Conservation (phyloP, 305 asterid species). For the Fraxinus sp. region DNA sequence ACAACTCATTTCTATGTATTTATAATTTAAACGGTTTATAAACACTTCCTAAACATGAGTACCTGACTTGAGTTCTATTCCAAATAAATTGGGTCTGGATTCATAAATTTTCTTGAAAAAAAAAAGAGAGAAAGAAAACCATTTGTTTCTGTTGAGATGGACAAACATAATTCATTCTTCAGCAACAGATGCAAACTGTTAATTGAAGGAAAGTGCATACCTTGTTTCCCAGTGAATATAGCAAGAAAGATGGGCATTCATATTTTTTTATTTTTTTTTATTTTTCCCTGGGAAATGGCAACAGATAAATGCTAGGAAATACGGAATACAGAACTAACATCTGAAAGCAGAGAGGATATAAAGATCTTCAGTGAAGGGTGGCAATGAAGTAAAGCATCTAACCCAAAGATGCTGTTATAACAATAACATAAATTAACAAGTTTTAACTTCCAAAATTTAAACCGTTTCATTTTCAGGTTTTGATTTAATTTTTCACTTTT, state of each 20-base stretch:
- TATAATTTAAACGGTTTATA: too few species aligned
- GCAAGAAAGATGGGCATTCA: not conserved
- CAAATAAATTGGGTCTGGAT: too few species aligned
- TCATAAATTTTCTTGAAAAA: too few species aligned
- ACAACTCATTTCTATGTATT: too few species aligned
- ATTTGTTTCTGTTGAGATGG: not conserved
- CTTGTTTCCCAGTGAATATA: not conserved
- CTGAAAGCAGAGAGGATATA: not conserved
- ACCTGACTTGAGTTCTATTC: too few species aligned
- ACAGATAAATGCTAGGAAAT: not conserved
- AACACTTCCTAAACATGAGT: too few species aligned
- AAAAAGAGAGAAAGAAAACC: too few species aligned
- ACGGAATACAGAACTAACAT: not conserved
- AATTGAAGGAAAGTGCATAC: not conserved
- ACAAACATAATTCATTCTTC: not conserved
- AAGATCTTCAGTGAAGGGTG: conserved; percentile 10
- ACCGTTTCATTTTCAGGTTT: too few species aligned
- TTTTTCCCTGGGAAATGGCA: not conserved
- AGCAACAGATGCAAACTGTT: not conserved
- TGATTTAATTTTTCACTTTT: too few species aligned
- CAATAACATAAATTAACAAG: too few species aligned
- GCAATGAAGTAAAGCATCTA: conserved; percentile 7
- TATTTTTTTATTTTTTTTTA: too few species aligned
- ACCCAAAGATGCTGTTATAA: conserved; percentile 4
- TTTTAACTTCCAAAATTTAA: too few species aligned